These are phyloP conservation scores for Capniomyces stellatus DNA, from an alignment of 371 early-diverging fungal species.

Conservation along the genomic window DNA sequence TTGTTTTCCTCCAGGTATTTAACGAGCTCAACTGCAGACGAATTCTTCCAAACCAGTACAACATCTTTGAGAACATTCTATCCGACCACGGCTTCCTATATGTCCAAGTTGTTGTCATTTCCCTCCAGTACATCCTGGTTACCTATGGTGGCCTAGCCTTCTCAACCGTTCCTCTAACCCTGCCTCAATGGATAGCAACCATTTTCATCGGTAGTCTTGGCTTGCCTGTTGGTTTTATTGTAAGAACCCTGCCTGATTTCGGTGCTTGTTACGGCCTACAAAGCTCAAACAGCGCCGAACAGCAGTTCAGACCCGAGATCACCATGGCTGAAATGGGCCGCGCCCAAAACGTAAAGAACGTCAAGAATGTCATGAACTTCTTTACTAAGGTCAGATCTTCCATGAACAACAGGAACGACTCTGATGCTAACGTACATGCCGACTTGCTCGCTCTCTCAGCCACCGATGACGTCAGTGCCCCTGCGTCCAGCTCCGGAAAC, in stretches of 20 bases:
- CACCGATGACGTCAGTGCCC: no score
- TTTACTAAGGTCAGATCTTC: not conserved
- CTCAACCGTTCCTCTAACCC: conserved; percentile 50
- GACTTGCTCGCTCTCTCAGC: no score
- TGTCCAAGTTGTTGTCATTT: conserved; percentile 47
- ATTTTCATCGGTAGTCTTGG: conserved; percentile 55
- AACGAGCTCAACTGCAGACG: conserved; percentile 73
- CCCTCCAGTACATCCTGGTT: conserved; percentile 63
- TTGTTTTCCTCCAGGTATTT: conserved; percentile 91
- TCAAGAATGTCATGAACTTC: not conserved
- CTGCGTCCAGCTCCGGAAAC: no score
- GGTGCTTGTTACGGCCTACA: conserved; percentile 27
- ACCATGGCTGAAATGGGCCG: not conserved
- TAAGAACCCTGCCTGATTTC: conserved; percentile 52
- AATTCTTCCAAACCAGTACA: conserved; percentile 49
- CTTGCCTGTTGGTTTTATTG: conserved; percentile 61
- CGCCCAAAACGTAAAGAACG: not conserved
- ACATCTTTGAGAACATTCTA: conserved; percentile 68
- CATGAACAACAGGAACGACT: no score
- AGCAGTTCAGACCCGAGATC: conserved; percentile 9
- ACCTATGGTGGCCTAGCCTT: conserved; percentile 77
- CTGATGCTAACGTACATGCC: no score
- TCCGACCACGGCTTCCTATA: conserved; percentile 54
- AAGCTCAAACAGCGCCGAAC: conserved; percentile 21
- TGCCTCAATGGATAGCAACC: conserved; percentile 59